A percentile compares a stretch with the other conserved stretches of the same genome.
These are phyloP conservation scores for Lactarius hatsudake DNA, from an alignment of 768 basidiomycete genomes.

Conservation along the genomic window DNA sequence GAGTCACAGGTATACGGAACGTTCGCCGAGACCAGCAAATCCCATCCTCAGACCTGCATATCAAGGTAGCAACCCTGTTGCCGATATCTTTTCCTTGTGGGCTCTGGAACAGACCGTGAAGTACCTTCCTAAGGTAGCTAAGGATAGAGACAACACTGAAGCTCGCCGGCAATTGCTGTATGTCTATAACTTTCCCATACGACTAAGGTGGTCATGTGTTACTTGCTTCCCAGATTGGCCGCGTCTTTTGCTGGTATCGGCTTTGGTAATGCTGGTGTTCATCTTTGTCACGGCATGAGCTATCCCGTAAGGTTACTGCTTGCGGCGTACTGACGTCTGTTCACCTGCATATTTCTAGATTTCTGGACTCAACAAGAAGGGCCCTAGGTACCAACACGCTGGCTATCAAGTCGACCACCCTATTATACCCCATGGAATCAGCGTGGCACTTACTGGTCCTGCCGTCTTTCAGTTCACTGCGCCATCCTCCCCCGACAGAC, in stretches of 20 bases:
- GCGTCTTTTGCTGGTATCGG: constrained; percentile 95
- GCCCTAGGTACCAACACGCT: constrained; percentile 87
- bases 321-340: not conserved
- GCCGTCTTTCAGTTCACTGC: constrained; percentile 97
- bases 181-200: constrained; percentile 28
- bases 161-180: constrained; percentile 92
- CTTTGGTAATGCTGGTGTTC: constrained; percentile 91
- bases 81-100: constrained; percentile 96
- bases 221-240: constrained; percentile 56
- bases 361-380: constrained; percentile 91
- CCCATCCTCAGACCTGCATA: constrained; percentile 90
- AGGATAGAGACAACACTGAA: constrained; percentile 73
- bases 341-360: constrained; percentile 48
- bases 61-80: constrained; percentile 91
- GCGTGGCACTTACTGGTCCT: constrained; percentile 87
- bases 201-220: not conserved
- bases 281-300: constrained; percentile 87
- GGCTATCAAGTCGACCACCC: constrained; percentile 84
- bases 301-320: constrained; percentile 57
- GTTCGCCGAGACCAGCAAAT: constrained; percentile 84
- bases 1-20: constrained; percentile 72
- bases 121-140: constrained; percentile 83
- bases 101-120: constrained; percentile 86
- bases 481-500: constrained; percentile 87
- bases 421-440: constrained; percentile 92